Evolutionary conservation across 2,329 filamentous ascomycete species (phyloP).

Genomic region (Fusarium pininemorale): DNA sequence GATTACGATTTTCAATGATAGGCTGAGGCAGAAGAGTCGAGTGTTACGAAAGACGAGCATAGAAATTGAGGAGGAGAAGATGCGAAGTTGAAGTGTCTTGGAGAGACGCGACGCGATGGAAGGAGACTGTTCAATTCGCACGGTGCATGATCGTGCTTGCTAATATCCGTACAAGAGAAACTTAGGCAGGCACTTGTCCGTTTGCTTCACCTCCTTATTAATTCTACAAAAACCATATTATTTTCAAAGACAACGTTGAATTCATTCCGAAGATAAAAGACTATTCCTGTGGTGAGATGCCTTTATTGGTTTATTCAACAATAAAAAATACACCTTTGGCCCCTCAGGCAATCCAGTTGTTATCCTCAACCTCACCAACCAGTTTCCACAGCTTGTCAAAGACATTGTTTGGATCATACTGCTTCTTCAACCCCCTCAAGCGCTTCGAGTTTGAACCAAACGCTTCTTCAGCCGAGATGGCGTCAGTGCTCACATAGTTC

Average conservation of each 20-base stretch:
- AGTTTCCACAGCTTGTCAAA: constrained; percentile 39
- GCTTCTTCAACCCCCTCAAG: constrained; percentile 30
- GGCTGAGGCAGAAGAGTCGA: neutral
- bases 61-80: neutral
- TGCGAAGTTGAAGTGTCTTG: neutral
- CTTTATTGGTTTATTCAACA: neutral
- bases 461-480: constrained; percentile 30
- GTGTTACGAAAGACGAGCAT: neutral
- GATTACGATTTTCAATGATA: neutral
- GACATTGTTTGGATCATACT: constrained; percentile 32
- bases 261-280: neutral
- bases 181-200: no score
- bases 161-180: no score
- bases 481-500: constrained; percentile 27
- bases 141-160: neutral
- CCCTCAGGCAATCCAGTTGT: constrained; percentile 24
- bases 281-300: neutral
- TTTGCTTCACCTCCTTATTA: neutral
- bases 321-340: neutral
- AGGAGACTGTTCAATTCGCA: constrained; percentile 4
- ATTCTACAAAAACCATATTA: neutral
- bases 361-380: constrained; percentile 29
- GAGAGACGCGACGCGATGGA: constrained; percentile 22
- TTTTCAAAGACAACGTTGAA: neutral
- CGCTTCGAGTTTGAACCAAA: constrained; percentile 30